These are phyloP conservation scores for Phytophthora pluvialis DNA, from an alignment of 352 stramenopile genomes.

Conservation along the genomic window DNA sequence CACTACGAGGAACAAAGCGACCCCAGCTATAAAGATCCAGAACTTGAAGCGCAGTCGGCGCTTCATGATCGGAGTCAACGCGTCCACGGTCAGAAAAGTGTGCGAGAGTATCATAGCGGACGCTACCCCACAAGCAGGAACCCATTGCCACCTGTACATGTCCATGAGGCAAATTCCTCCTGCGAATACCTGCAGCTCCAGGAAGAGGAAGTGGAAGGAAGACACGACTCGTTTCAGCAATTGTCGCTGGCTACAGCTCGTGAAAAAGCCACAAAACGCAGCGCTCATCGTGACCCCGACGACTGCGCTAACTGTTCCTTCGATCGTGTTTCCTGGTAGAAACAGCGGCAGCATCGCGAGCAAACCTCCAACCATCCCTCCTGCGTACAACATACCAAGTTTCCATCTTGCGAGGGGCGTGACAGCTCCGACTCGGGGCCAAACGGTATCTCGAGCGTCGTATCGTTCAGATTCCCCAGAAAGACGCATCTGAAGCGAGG, in stretches of 20 bases:
- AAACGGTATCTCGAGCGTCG: background rate
- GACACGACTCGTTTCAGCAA: constrained; percentile 10
- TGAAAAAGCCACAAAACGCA: background rate
- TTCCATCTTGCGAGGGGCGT: background rate
- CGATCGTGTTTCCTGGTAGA: background rate
- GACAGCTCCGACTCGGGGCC: background rate
- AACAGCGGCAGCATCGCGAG: background rate
- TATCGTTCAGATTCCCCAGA: background rate
- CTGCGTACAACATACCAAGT: background rate
- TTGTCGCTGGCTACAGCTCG: background rate
- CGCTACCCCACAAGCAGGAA: background rate
- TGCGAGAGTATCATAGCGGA: background rate
- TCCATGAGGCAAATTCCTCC: constrained; percentile 3
- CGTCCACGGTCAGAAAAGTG: constrained; percentile 10
- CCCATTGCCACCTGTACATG: constrained; percentile 14
- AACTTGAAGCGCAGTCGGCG: constrained; percentile 12
- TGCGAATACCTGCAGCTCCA: background rate
- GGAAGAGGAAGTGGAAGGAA: constrained; percentile 17
- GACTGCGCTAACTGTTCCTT: background rate
- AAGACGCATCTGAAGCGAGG: background rate
- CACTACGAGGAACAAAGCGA: background rate
- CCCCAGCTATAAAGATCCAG: constrained; percentile 4
- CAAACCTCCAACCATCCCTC: background rate
- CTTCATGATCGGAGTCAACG: constrained; percentile 28
- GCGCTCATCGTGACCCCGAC: background rate